Conservation (phyloP, 805 yeast species). For the Suhomyces emberorum region DNA sequence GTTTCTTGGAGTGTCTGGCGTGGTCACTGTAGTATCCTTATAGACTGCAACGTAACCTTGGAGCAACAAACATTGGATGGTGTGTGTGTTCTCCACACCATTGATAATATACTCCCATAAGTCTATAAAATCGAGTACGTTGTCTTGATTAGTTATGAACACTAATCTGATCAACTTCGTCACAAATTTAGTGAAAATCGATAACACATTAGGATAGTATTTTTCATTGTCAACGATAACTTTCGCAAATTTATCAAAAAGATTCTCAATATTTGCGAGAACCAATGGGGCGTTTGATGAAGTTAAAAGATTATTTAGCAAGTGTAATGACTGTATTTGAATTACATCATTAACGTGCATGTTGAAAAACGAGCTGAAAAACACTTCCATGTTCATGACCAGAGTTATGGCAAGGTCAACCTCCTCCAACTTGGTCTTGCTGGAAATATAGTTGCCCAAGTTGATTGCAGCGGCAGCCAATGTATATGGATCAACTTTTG, state of each 20-base stretch:
- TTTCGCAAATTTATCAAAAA: conserved; percentile 20
- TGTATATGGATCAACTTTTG: conserved; percentile 20
- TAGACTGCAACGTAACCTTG: conserved; percentile 14
- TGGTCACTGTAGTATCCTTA: conserved; percentile 1
- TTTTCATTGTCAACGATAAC: conserved; percentile 30
- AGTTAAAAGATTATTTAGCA: conserved; percentile 28
- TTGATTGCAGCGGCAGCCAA: conserved; percentile 29
- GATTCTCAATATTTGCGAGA: conserved; percentile 11
- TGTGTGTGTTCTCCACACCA: conserved; percentile 13
- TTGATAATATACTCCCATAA: conserved; percentile 9
- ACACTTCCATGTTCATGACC: conserved; percentile 7
- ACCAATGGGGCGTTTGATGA: conserved; percentile 9
- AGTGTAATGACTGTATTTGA: conserved; percentile 36
- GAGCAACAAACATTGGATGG: conserved; percentile 20
- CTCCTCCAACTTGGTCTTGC: conserved; percentile 13
- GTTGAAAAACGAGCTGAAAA: conserved; percentile 19
- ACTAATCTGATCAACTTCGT: conserved; percentile 14
- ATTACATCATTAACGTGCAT: conserved; percentile 29
- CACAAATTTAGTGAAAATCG: conserved; percentile 25
- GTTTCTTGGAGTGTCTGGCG: background rate
- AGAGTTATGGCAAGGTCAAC: conserved; percentile 9
- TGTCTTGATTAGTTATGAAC: conserved; percentile 10
- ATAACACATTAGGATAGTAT: conserved; percentile 34
- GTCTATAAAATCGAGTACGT: conserved; percentile 10
- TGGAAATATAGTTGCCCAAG: conserved; percentile 34